Percentiles rank a stretch among this genome's conserved stretches.
These are phyloP conservation scores for Salicornia ramosissima DNA, from an alignment of 148 eudicot species.

Conservation along the genomic window DNA sequence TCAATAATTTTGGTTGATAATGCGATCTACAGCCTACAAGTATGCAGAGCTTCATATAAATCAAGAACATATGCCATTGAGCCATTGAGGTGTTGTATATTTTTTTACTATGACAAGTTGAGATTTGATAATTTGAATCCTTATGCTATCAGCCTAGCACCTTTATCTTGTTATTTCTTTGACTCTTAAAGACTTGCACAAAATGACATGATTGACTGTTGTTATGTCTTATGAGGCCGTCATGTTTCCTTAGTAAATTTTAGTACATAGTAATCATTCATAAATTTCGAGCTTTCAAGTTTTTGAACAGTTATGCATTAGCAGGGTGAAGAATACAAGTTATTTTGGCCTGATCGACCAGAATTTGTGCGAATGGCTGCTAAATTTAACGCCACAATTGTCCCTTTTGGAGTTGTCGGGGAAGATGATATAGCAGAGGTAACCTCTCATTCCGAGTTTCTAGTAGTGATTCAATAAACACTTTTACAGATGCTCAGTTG, in stretches of 20 bases:
- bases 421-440: conserved; percentile 88
- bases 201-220: background rate
- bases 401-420: conserved; percentile 90
- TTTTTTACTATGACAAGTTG: background rate
- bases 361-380: conserved; percentile 99
- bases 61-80: no score
- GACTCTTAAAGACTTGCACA: background rate
- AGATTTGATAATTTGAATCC: background rate
- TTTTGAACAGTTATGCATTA: conserved; percentile 5
- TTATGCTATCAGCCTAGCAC: background rate
- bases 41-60: no score
- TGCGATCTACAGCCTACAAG: background rate
- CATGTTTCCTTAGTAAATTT: background rate
- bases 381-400: conserved; percentile 85
- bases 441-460: conserved; percentile 8
- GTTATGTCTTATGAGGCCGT: background rate
- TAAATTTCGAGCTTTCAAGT: background rate
- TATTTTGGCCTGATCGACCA: conserved; percentile 87
- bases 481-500: background rate
- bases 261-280: background rate
- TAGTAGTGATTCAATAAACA: background rate
- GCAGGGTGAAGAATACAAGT: conserved; percentile 87
- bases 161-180: background rate
- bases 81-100: background rate
- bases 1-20: no score